Evolutionary conservation across 352 stramenopile species (phyloP), one percentile per base, ranked within the genome.

Genomic region (Globisporangium nodosum): DNA sequence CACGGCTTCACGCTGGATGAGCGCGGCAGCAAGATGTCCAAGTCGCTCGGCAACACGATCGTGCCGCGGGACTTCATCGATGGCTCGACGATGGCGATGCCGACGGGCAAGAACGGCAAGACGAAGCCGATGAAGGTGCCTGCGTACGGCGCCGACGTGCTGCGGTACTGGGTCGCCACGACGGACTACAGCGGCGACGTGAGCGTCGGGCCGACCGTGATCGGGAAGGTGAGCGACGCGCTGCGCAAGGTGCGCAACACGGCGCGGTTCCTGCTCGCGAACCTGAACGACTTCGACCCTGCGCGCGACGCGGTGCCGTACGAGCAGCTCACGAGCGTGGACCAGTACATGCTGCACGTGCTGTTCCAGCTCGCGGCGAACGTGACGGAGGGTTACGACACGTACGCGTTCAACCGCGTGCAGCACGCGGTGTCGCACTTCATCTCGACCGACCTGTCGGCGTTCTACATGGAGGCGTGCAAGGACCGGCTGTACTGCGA

Each of bases 1-100:
- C 97, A 99, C 75, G 97, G 97, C 51, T 99, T 99, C 68, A 88
- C 98, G 5, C 73, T 99, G n/a, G 97, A 99, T 66, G 97, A 99
- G 46, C 96, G 98, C 46, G 97, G 96, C 18, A 92, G 86, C 61
- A 99, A 99, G 78, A 99, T 99, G 97, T 98, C 93, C 39, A 99
- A 99, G 70, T 98, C 92, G 31, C 70, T 99, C 2, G 97, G 97
- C 52, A 99, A 99, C 68, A 96, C 97, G 4, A 79, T 99, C 48
- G 87, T 97, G 62, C 97, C 96, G 6, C 68, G 82, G 21, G 73
- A 97, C 57, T 94, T 99, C 37, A 99, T 99, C 64, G 90, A 99
- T 56, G 96, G 96, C 46, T 70, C 66, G 27, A 74, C 71, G 2
- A 68, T 87, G 67, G 60, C 63, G 67, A 72, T 65, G 81, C 77